phyloP scores from a whole-genome alignment of 495 filamentous ascomycete species.

The Penicillium manginii region DNA sequence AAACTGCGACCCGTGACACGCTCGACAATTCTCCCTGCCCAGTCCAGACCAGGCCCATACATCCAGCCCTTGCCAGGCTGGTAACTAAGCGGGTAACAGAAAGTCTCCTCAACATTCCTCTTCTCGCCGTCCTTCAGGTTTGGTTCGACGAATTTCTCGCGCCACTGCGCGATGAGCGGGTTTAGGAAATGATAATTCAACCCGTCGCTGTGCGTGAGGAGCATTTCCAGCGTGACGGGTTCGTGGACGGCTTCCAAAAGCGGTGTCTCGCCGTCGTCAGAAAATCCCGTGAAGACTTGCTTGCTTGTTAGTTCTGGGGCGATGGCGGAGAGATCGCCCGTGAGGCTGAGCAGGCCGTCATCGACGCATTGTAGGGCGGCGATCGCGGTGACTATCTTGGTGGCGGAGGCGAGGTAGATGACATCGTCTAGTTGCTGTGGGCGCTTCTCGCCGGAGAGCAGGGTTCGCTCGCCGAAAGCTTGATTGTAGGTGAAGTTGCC shows the following conservation, averaged over 20 bases:
- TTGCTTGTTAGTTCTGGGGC: constrained; percentile 45
- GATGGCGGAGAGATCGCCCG: constrained; percentile 39
- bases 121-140: constrained; percentile 9
- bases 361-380: constrained; percentile 54
- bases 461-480: constrained; percentile 33
- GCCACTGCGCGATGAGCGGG: constrained; percentile 39
- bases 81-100: constrained; percentile 43
- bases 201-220: constrained; percentile 56
- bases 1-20: constrained; percentile 40
- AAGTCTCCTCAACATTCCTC: constrained; percentile 29
- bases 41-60: constrained; percentile 56
- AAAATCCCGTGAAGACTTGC: constrained; percentile 44
- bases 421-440: constrained; percentile 38
- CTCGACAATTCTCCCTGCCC: constrained; percentile 52
- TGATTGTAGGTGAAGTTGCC: constrained; percentile 35
- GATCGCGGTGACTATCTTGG: constrained; percentile 30
- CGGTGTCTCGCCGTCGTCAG: constrained; percentile 29
- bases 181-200: constrained; percentile 46
- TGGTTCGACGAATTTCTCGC: constrained; percentile 29
- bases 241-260: constrained; percentile 27
- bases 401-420: constrained; percentile 34
- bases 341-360: constrained; percentile 43
- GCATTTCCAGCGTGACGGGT: constrained; percentile 46
- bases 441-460: constrained; percentile 42
- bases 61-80: constrained; percentile 55